Conservation (phyloP, 768 basidiomycete genomes). For the Podaxis pistillaris region DNA sequence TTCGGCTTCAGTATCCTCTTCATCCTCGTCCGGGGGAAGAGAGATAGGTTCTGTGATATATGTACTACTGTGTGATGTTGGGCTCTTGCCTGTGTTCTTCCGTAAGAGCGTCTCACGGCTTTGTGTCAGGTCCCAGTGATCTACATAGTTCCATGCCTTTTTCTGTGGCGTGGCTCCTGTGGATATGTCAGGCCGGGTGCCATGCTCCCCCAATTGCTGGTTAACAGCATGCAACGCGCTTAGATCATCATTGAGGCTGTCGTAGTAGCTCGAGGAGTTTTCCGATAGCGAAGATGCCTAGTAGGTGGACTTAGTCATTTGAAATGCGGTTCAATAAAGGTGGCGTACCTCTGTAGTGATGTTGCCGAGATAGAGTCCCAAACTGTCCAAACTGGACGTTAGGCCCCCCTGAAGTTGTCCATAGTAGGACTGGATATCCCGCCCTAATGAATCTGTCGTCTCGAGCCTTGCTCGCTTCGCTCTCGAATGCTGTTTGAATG, state of each 20-base stretch:
- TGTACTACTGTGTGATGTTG: not conserved
- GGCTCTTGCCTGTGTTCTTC: conserved; percentile 23
- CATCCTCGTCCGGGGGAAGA: not conserved
- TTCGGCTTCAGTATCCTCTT: not conserved
- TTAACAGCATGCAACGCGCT: conserved; percentile 48
- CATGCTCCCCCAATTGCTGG: conserved; percentile 52
- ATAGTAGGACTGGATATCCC: conserved; percentile 52
- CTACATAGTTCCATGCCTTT: conserved; percentile 66
- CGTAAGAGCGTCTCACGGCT: conserved; percentile 59
- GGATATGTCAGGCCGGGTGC: conserved; percentile 58
- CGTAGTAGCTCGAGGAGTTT: conserved; percentile 2
- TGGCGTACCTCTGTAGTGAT: conserved; percentile 53
- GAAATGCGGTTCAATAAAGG: not conserved
- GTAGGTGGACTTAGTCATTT: not conserved
- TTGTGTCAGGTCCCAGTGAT: conserved; percentile 71
- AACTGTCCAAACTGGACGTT: conserved; percentile 33
- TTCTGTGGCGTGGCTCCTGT: conserved; percentile 80
- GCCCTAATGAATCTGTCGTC: conserved; percentile 45
- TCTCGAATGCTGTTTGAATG: conserved; percentile 57
- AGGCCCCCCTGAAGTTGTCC: conserved; percentile 20
- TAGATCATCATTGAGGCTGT: conserved; percentile 33
- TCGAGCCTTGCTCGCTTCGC: conserved; percentile 72
- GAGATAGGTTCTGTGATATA: not conserved
- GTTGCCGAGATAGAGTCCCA: conserved; percentile 37
- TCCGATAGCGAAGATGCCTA: conserved; percentile 41